phyloP scores from a whole-genome alignment of 1,284 basidiomycete genomes.

The Erythrobasidium hasegawianum region DNA sequence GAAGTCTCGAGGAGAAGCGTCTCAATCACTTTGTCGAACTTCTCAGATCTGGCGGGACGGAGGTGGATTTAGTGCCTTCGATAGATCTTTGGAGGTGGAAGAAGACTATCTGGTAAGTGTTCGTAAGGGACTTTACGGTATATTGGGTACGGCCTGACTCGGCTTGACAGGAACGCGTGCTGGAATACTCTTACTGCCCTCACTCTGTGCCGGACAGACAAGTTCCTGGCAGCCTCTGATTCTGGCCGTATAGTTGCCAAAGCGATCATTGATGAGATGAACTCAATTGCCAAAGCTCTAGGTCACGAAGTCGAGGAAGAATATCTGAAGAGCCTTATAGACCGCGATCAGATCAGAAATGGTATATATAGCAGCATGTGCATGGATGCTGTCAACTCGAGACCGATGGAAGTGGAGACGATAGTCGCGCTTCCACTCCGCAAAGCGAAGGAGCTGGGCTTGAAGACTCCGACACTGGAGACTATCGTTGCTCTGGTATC shows the following conservation, averaged over 20 bases:
- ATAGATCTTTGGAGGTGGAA: conserved; percentile 55
- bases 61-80: conserved; percentile 50
- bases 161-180: conserved; percentile 44
- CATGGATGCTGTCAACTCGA: conserved; percentile 32
- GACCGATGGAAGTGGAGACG: conserved; percentile 51
- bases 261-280: conserved; percentile 36
- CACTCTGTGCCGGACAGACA: conserved; percentile 9
- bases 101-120: conserved; percentile 35
- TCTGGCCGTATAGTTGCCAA: conserved; percentile 37
- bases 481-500: conserved; percentile 34
- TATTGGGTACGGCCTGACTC: not conserved
- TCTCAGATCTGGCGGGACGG: conserved; percentile 49
- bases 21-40: conserved; percentile 48
- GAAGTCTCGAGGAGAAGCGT: conserved; percentile 44
- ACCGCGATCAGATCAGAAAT: conserved; percentile 32
- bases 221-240: conserved; percentile 31
- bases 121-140: not conserved
- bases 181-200: conserved; percentile 41
- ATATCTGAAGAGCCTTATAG: conserved; percentile 33
- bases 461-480: conserved; percentile 36
- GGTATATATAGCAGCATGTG: conserved; percentile 36
- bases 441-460: conserved; percentile 49
- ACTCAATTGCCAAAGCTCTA: conserved; percentile 31
- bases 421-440: conserved; percentile 51
- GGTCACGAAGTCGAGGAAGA: conserved; percentile 37